phyloP scores from a whole-genome alignment of 768 basidiomycete species.

The Termitomyces sp. region DNA sequence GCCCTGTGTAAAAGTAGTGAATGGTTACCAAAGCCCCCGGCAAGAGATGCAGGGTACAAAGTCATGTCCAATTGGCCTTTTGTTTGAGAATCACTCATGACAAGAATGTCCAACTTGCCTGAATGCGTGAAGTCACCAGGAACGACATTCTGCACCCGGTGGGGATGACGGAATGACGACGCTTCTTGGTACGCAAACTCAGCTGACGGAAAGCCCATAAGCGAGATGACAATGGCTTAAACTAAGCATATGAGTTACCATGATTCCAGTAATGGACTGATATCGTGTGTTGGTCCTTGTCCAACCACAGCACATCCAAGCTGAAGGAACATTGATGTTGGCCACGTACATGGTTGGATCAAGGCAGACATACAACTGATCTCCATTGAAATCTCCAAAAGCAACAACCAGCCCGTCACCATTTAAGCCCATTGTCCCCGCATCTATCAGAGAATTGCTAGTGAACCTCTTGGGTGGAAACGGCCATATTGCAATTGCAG shows the following conservation, averaged over 20 bases:
- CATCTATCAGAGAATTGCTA: slow-evolving; percentile 72
- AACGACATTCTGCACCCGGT: slow-evolving; percentile 71
- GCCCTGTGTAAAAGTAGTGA: background rate
- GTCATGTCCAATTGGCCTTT: slow-evolving; percentile 55
- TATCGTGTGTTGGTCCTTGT: slow-evolving; percentile 71
- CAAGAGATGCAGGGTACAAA: slow-evolving; percentile 61
- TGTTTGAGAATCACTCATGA: slow-evolving; percentile 65
- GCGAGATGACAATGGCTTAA: background rate
- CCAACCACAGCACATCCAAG: slow-evolving; percentile 75
- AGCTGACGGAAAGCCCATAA: slow-evolving; percentile 30
- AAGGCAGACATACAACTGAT: slow-evolving; percentile 75
- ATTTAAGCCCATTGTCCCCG: slow-evolving; percentile 75
- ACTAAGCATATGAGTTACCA: slow-evolving; percentile 34
- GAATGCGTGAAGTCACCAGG: slow-evolving; percentile 94
- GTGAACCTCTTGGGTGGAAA: slow-evolving; percentile 84
- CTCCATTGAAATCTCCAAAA: slow-evolving; percentile 93
- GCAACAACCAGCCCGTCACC: slow-evolving; percentile 74
- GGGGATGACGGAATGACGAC: slow-evolving; percentile 47
- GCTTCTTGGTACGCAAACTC: slow-evolving; percentile 50
- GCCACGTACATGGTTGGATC: background rate
- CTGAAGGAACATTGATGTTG: slow-evolving; percentile 31
- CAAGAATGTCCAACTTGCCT: slow-evolving; percentile 83
- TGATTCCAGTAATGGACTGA: slow-evolving; percentile 80
- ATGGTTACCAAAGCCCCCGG: slow-evolving; percentile 63
- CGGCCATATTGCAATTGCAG: slow-evolving; percentile 54